Evolutionary conservation across 2,329 filamentous ascomycete species (phyloP), one percentile per base, ranked within the genome.

Genomic region (Beauveria varroae): DNA sequence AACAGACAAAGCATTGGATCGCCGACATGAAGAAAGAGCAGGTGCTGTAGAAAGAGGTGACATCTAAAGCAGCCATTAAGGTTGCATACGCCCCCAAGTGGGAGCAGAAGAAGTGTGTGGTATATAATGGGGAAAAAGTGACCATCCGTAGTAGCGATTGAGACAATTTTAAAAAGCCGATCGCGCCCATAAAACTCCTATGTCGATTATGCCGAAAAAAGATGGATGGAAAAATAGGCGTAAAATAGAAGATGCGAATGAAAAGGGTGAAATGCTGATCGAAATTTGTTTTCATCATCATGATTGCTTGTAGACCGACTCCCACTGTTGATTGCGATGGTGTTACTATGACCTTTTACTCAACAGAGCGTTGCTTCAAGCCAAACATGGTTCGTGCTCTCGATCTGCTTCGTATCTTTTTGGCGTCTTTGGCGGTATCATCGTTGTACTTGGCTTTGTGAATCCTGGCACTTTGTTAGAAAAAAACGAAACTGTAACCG

Each of bases 361-460:
- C 58, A 60, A 61, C 51, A 57, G 67, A 69, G 64, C 58, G 58
- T 20, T 57, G 55, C 58, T 77, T 79, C 51, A 72, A 68, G 64
- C 86, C 82, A 73, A 93, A 93, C 68, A 93, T 87, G 64, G 83
- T 85, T 67, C 90, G 81, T 54, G 88, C 86, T 64, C 87, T 86
- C 30, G 89, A 91, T 76, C 93, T 93, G 75, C 88, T 90, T 63
- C 88, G 84, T 46, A 79, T 70, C 71, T 90, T 90, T 73, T 88
- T 90, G 54, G 80, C 72, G 46, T 73, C 81, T 64, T 78, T 79
- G 65, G 74, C 79, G 3, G 50, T 16, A 43, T 88, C 85, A 28
- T 91, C 89, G 63, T 88, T 85, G 73, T 98, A 98, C 72, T 98
- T 98, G 62, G 91, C 78, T 74, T 98, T 98, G 79, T 97, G 93